Evolutionary conservation across 2,329 filamentous ascomycete species (phyloP).

Genomic region (Penicillium psychrosexuale): DNA sequence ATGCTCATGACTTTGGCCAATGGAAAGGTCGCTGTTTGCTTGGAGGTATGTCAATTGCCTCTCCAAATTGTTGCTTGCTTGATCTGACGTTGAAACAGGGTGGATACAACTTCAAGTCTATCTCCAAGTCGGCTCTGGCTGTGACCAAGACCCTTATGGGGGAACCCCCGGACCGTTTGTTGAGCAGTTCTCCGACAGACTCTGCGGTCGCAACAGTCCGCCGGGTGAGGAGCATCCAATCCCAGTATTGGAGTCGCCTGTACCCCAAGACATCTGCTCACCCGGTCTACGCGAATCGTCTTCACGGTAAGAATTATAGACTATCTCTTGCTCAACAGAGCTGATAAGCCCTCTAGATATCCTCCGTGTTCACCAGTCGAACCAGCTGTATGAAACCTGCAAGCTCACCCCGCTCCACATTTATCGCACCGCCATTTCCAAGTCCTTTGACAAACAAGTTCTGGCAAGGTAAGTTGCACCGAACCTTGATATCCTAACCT

Average conservation of each 20-base stretch:
- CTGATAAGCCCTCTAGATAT: conserved; percentile 55
- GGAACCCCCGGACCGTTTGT: conserved; percentile 70
- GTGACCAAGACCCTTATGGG: conserved; percentile 94
- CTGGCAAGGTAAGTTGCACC: conserved; percentile 61
- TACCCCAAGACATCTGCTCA: conserved; percentile 56
- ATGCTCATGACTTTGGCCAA: conserved; percentile 95
- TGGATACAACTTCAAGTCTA: conserved; percentile 90
- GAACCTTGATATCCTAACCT: not conserved
- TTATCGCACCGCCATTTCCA: conserved; percentile 67
- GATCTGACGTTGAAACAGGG: conserved; percentile 48
- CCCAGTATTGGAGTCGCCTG: conserved; percentile 82
- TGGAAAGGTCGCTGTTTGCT: conserved; percentile 85
- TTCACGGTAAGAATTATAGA: conserved; percentile 53
- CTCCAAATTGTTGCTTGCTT: not conserved
- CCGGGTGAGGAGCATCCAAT: conserved; percentile 58
- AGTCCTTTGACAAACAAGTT: conserved; percentile 81
- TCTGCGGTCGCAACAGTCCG: conserved; percentile 56
- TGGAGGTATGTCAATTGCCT: conserved; percentile 56
- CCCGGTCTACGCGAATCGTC: conserved; percentile 48
- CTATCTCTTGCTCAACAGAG: not conserved
- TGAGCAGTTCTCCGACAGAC: conserved; percentile 47
- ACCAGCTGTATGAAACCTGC: conserved; percentile 66
- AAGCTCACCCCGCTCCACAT: conserved; percentile 79
- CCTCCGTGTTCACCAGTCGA: conserved; percentile 72
- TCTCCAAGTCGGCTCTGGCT: conserved; percentile 86